Percentiles rank a stretch among this genome's conserved stretches.
phyloP scores from a whole-genome alignment of 352 stramenopile species.

The Phytophthora fragariae region DNA sequence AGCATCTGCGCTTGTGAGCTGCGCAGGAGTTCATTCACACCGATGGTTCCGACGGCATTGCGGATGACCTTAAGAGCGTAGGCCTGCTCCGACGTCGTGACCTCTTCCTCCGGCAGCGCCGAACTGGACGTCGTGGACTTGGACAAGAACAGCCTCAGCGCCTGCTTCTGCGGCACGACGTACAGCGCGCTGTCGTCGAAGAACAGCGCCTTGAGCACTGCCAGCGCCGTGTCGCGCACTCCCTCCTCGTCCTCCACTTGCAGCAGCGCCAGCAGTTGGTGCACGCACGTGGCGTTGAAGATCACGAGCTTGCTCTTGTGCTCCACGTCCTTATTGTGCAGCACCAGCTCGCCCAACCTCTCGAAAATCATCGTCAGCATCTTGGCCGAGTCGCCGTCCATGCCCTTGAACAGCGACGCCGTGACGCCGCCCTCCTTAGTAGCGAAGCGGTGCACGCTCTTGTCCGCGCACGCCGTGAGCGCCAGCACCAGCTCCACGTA shows the following conservation, averaged over 20 bases:
- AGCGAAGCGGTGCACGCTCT: constrained; percentile 82
- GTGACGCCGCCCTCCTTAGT: constrained; percentile 77
- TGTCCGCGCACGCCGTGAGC: constrained; percentile 68
- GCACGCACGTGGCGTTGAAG: constrained; percentile 67
- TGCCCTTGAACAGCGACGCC: constrained; percentile 75
- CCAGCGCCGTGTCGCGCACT: constrained; percentile 46
- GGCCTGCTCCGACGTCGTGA: constrained; percentile 47
- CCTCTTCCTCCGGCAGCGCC: constrained; percentile 28
- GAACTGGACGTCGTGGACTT: constrained; percentile 37
- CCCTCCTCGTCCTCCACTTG: constrained; percentile 58
- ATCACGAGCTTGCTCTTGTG: constrained; percentile 65
- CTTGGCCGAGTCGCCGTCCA: constrained; percentile 74
- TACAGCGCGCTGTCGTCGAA: constrained; percentile 70
- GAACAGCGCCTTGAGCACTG: constrained; percentile 65
- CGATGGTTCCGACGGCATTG: constrained; percentile 67
- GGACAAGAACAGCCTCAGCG: constrained; percentile 53
- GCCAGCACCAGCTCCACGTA: constrained; percentile 75
- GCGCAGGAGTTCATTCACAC: constrained; percentile 69
- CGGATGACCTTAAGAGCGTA: constrained; percentile 73
- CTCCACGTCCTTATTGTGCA: constrained; percentile 63
- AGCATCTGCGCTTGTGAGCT: constrained; percentile 61
- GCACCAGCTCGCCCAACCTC: constrained; percentile 54
- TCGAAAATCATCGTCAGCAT: constrained; percentile 61
- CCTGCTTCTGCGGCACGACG: constrained; percentile 48
- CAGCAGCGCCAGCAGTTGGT: constrained; percentile 76